phyloP scores from a whole-genome alignment of 2,329 filamentous ascomycete genomes.

The Diaporthe helianthi region DNA sequence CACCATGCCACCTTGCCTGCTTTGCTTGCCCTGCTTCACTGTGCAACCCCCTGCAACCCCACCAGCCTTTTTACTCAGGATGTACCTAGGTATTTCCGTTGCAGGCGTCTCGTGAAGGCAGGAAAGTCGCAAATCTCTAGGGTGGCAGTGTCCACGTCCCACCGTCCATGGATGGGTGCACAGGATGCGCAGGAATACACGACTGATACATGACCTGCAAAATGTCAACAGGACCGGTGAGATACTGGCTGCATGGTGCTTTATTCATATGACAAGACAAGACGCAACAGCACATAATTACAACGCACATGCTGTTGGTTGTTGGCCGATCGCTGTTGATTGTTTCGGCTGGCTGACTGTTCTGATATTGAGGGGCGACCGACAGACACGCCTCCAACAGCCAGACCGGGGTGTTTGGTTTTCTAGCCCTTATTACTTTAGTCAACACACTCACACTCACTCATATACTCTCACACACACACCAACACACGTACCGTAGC shows the following conservation, averaged over 20 bases:
- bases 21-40: too few relatives aligned
- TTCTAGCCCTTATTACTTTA: not conserved
- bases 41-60: too few relatives aligned
- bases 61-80: not conserved
- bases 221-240: slow-evolving; percentile 31
- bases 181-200: slow-evolving; percentile 16
- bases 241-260: slow-evolving; percentile 33
- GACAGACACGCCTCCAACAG: too few relatives aligned
- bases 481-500: not conserved
- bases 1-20: not conserved
- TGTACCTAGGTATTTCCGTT: not conserved
- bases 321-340: not conserved
- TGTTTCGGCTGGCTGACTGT: slow-evolving; percentile 10
- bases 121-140: not conserved
- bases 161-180: slow-evolving; percentile 2
- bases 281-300: not conserved
- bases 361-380: not conserved
- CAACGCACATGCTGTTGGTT: not conserved
- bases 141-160: slow-evolving; percentile 11
- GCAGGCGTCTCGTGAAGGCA: slow-evolving; percentile 1
- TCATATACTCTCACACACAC: not conserved
- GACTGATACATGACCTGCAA: slow-evolving; percentile 17
- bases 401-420: not conserved
- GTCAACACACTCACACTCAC: not conserved
- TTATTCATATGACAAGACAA: slow-evolving; percentile 29